Percentiles rank a stretch among this genome's conserved stretches.
These are phyloP conservation scores for Kokia cookei DNA, from an alignment of 441 rosid species.

Conservation along the genomic window DNA sequence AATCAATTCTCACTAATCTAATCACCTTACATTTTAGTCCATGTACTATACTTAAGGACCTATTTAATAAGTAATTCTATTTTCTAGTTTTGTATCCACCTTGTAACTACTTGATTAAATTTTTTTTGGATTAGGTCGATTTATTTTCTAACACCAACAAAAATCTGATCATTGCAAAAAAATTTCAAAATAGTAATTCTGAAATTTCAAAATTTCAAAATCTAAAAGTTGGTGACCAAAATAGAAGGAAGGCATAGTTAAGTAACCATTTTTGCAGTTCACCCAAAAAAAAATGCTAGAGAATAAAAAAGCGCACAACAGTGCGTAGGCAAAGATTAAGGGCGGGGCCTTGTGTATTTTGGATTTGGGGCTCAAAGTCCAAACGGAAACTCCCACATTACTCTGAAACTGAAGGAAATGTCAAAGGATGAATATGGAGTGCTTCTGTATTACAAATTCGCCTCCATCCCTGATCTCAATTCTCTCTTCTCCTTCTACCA, in stretches of 20 bases:
- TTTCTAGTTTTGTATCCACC: too few species aligned
- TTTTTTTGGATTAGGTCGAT: too few species aligned
- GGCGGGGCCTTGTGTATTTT: not conserved
- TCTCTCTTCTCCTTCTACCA: conserved; percentile 66
- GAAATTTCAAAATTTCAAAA: too few species aligned
- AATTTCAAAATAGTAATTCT: too few species aligned
- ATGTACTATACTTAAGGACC: too few species aligned
- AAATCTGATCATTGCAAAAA: too few species aligned
- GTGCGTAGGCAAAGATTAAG: not conserved
- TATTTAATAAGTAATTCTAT: too few species aligned
- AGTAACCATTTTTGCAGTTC: not conserved
- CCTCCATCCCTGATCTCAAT: conserved; percentile 46
- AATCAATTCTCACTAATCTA: too few species aligned
- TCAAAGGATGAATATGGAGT: conserved; percentile 46
- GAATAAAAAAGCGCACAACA: not conserved
- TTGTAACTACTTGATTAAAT: too few species aligned
- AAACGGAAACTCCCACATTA: not conserved
- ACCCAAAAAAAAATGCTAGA: not conserved
- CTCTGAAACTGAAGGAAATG: conserved; percentile 9
- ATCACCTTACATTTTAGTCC: too few species aligned
- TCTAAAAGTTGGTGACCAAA: too few species aligned
- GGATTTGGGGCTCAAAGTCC: not conserved
- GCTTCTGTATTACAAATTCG: conserved; percentile 71
- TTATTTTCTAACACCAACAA: too few species aligned
- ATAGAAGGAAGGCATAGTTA: not conserved